These are phyloP conservation scores for Podaxis rugospora DNA, from an alignment of 768 basidiomycete species.

Conservation along the genomic window DNA sequence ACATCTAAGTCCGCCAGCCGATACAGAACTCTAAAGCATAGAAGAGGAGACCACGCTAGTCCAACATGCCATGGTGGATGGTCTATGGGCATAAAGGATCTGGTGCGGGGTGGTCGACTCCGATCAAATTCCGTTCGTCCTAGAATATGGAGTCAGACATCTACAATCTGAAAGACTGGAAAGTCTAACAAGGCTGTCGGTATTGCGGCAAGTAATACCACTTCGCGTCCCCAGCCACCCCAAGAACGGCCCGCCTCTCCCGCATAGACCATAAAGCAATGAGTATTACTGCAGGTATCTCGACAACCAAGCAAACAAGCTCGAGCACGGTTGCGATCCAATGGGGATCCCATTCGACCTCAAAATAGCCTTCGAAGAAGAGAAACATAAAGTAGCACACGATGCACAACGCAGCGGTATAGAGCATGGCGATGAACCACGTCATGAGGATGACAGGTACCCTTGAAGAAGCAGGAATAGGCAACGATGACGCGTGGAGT, in stretches of 20 bases:
- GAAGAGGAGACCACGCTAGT: no score
- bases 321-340: background rate
- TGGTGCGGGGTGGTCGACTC: background rate
- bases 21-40: no score
- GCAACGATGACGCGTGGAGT: background rate
- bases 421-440: background rate
- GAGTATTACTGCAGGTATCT: background rate
- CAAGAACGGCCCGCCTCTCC: background rate
- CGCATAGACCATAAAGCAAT: background rate
- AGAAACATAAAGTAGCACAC: background rate
- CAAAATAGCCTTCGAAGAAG: background rate
- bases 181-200: background rate
- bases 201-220: background rate
- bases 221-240: background rate
- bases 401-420: background rate
- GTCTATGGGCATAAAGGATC: background rate
- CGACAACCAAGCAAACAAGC: background rate
- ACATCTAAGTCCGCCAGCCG: no score
- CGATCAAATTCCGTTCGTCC: background rate
- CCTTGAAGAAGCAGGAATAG: background rate
- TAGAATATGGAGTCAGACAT: background rate
- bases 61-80: no score
- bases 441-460: background rate
- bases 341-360: background rate
- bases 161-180: background rate